Percentiles rank a stretch among this genome's conserved stretches.
Conservation (phyloP, 2,329 filamentous ascomycete species). For the Hypoxylon rubiginosum region DNA sequence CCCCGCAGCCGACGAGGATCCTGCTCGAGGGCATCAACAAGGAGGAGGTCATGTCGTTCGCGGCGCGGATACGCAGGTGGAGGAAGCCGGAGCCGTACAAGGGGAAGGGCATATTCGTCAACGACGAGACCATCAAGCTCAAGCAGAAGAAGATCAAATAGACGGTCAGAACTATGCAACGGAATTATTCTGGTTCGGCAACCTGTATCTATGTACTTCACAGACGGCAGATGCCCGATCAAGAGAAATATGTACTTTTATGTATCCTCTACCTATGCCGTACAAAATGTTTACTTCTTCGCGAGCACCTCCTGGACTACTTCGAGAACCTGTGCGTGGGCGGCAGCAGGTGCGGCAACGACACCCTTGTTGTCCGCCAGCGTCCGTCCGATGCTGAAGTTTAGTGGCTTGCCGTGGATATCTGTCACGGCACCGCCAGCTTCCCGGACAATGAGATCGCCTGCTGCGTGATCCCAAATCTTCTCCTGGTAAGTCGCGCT, state of each 20-base stretch:
- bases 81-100: conserved; percentile 97
- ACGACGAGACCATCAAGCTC: conserved; percentile 96
- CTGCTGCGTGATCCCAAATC: conserved; percentile 99
- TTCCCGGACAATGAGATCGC: conserved; percentile 93
- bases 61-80: conserved; percentile 89
- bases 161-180: conserved; percentile 27
- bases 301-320: conserved; percentile 85
- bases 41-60: conserved; percentile 90
- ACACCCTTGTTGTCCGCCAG: conserved; percentile 93
- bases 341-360: conserved; percentile 83
- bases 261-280: conserved; percentile 37
- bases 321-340: conserved; percentile 82
- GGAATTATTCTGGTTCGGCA: conserved; percentile 19
- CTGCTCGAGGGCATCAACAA: conserved; percentile 90
- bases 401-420: conserved; percentile 83
- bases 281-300: conserved; percentile 53
- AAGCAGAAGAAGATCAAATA: conserved; percentile 98
- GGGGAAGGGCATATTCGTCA: conserved; percentile 98
- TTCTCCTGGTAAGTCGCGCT: conserved; percentile 95
- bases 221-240: conserved; percentile 44
- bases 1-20: conserved; percentile 91
- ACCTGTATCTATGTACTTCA: conserved; percentile 48
- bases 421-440: conserved; percentile 94
- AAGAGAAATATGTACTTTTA: conserved; percentile 47
- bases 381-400: conserved; percentile 90